Conservation (phyloP, 108 stramenopile genomes). For the Epipyxis sp. region DNA sequence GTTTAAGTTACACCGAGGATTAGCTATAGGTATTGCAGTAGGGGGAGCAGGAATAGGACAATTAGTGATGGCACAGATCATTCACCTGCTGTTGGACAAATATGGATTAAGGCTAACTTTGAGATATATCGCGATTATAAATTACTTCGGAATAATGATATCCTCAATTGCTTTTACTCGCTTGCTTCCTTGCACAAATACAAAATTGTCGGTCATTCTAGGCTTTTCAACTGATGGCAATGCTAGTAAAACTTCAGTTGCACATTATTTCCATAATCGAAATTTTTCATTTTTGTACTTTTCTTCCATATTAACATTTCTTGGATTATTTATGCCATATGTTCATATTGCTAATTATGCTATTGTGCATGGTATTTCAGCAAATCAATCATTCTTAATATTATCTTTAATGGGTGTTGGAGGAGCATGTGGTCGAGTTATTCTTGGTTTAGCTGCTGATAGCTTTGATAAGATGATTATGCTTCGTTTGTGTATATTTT, state of each 20-base stretch:
- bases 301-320: neutral
- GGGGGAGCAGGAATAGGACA: constrained; percentile 27
- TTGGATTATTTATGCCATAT: constrained; percentile 7
- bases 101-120: neutral
- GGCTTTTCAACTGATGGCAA: no score
- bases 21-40: constrained; percentile 32
- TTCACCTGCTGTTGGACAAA: neutral
- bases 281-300: neutral
- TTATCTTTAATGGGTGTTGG: neutral
- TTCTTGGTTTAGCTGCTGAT: constrained; percentile 2
- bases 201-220: no score
- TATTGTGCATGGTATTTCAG: neutral
- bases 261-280: neutral
- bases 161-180: neutral
- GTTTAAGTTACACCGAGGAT: neutral
- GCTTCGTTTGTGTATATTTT: constrained; percentile 16
- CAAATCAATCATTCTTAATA: neutral
- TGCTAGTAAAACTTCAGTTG: no score
- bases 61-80: constrained; percentile 25
- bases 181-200: no score
- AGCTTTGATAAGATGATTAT: neutral
- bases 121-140: neutral
- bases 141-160: neutral
- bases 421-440: neutral
- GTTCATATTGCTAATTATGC: neutral